These are phyloP conservation scores for Podospora australis DNA, from an alignment of 495 filamentous ascomycete species.

Conservation along the genomic window DNA sequence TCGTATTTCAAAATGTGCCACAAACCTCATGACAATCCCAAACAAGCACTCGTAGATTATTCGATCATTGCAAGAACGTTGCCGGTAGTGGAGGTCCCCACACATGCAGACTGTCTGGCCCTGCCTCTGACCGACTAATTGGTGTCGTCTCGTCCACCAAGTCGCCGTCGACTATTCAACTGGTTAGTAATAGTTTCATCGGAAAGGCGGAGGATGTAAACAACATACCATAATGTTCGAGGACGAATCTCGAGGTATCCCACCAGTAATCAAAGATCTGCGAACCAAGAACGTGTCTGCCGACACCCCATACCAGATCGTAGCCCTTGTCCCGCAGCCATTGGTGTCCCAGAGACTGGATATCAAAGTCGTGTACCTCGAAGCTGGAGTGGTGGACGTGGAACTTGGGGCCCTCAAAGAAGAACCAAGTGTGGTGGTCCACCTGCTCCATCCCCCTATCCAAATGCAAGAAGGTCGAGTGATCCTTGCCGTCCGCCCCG, in stretches of 20 bases:
- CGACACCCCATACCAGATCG: constrained; percentile 59
- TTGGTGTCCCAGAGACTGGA: constrained; percentile 60
- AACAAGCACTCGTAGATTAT: too few relatives aligned
- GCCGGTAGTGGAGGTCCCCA: constrained; percentile 4
- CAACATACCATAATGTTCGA: constrained; percentile 42
- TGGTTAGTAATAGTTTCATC: not conserved
- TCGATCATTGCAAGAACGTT: constrained; percentile 1
- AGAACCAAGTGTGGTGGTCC: constrained; percentile 64
- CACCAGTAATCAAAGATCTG: constrained; percentile 64
- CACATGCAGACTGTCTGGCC: constrained; percentile 2
- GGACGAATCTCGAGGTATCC: constrained; percentile 34
- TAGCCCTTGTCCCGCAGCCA: constrained; percentile 57
- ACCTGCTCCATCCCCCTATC: constrained; percentile 51
- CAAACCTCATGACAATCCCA: too few relatives aligned
- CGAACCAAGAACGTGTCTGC: constrained; percentile 56
- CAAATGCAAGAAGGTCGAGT: constrained; percentile 54
- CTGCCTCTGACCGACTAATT: not conserved
- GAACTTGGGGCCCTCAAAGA: constrained; percentile 39
- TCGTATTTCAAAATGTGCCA: too few relatives aligned
- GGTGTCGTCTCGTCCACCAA: constrained; percentile 5
- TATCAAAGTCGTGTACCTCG: constrained; percentile 66
- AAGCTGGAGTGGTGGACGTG: constrained; percentile 65
- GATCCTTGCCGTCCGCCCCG: constrained; percentile 35
- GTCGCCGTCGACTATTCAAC: not conserved
- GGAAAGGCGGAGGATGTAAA: not conserved